Base-by-base conservation (phyloP, 108 stramenopile genomes). In the Skeletonema menzelii region DNA sequence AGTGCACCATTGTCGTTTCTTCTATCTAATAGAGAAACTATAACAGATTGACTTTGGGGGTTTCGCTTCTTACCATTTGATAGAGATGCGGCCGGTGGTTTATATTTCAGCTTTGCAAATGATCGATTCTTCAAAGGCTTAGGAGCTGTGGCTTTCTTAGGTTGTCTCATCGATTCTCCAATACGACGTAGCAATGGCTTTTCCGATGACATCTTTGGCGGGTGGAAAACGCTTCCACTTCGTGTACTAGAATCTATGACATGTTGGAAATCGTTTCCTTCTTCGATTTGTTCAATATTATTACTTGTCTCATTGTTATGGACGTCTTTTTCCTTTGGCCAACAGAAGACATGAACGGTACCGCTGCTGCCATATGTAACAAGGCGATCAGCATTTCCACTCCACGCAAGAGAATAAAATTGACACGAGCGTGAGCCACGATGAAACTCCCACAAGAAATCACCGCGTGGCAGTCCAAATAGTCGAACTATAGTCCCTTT, bases 371-470 rank as follows among this genome's bases (percentile, higher is more conserved):
- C 79, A 42, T 65, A 80, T 13, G 72, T 55, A 10, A 59, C 68
- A 62, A 80, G 47, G 12, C 72, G 35, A 59, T 80, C 68, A 5
- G 72, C 79, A 26, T 37, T 35, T 20, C 79, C 79, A 65, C 73
- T 73, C 72, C 72, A 80, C 11, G 79, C 68, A 26, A 80, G 46
- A 31, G 72, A 73, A 17, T 73, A 55, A 44, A 80, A 61, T 15
- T 69, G 72, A 42, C 79, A 80, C 8, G 72, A 32, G 20, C 68
- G 58, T 11, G 79, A 80, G 27, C 79, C 79, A 14, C 79, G 72
- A 65, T 80, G 79, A 67, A 67, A 80, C 56, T 80, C 79, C 70
- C 70, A 80, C 22, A 80, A 40, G 15, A 40, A 55, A 17, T 73
- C 59, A 27, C 79, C 79, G 15, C 63, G 28, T 27, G 79, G 79